Base-by-base conservation (phyloP, 805 yeast genomes). In the Wickerhamomyces silvicola region DNA sequence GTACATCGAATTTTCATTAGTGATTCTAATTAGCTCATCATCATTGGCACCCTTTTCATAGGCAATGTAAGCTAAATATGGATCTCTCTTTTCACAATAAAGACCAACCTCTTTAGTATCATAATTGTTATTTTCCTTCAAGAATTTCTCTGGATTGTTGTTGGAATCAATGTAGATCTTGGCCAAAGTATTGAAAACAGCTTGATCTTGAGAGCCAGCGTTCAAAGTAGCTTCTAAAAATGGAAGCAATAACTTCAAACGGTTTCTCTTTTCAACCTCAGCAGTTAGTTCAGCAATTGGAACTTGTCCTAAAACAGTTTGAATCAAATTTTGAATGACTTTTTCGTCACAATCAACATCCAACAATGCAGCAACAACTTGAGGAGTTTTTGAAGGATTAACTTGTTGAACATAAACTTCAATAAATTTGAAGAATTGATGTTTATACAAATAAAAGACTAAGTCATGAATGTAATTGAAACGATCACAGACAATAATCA, bases 81-180 rank as follows among this genome's bases (percentile, higher is more conserved):
- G 99, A 55, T 92, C 99, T 63, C 98, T 83, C 75, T 85, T 90
- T 64, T 92, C 99, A 72, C 99, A 92, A 69, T 92, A 92, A 57
- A 78, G 86, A 70, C 98, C 99, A 45, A 92, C 97, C 50, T 82
- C 82, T 46, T 84, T 67, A n/a, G 97, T 81, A 62, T 92, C 94
- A 64, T 92, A 92, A 53, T 72, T 71, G 47, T 78, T 72, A 60
- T 92, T 92, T 61, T 90, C 97, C 56, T 78, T 81, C 66, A 92
- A 72, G 70, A 92, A 92, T 60, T 86, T 87, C 60, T 92, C 99
- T 22, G 99, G 97, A 48, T 87, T 82, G 68, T 92, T 92, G 71
- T 92, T 92, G 38, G 95, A 83, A 60, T 92, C 99, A 52, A 92
- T 92, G 70, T 92, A 92, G 46, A 92, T 92, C 68, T 92, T 92